Conservation (phyloP, 2,329 filamentous ascomycete genomes). For the Alternaria sp. region DNA sequence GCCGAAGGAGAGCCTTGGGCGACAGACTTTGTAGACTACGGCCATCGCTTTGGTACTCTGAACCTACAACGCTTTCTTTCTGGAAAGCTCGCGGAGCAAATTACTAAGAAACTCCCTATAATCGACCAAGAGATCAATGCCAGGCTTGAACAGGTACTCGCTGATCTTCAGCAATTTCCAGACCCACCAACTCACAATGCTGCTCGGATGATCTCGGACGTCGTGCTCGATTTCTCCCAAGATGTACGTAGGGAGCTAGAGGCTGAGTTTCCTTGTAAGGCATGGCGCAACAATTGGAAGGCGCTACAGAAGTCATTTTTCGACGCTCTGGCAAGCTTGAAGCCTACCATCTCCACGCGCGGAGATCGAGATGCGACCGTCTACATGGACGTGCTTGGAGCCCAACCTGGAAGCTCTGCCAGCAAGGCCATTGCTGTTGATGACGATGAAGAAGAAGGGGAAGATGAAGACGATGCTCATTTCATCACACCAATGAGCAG, state of each 20-base stretch:
- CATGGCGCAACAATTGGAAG: conserved; percentile 55
- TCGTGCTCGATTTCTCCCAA: conserved; percentile 65
- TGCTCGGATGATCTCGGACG: conserved; percentile 68
- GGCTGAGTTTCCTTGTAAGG: conserved; percentile 54
- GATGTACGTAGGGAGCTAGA: conserved; percentile 63
- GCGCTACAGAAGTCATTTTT: conserved; percentile 62
- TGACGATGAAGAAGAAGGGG: background rate
- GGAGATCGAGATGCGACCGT: conserved; percentile 25
- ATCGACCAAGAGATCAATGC: conserved; percentile 56
- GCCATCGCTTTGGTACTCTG: conserved; percentile 60
- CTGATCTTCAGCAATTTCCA: conserved; percentile 66
- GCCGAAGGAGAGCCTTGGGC: conserved; percentile 55
- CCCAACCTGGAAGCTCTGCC: conserved; percentile 16
- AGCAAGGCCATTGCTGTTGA: conserved; percentile 24
- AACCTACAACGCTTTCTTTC: conserved; percentile 61
- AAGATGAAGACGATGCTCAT: background rate
- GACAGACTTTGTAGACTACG: conserved; percentile 49
- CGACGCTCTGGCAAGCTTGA: conserved; percentile 42
- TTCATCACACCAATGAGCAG: background rate
- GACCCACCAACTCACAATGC: conserved; percentile 72
- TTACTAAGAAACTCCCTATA: conserved; percentile 47
- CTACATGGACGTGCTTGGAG: conserved; percentile 6
- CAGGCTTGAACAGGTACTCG: conserved; percentile 59
- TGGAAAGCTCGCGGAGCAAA: conserved; percentile 57
- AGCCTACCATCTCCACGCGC: conserved; percentile 33